These are phyloP conservation scores for Colletotrichum karsti DNA, from an alignment of 2,329 filamentous ascomycete species.

Conservation along the genomic window DNA sequence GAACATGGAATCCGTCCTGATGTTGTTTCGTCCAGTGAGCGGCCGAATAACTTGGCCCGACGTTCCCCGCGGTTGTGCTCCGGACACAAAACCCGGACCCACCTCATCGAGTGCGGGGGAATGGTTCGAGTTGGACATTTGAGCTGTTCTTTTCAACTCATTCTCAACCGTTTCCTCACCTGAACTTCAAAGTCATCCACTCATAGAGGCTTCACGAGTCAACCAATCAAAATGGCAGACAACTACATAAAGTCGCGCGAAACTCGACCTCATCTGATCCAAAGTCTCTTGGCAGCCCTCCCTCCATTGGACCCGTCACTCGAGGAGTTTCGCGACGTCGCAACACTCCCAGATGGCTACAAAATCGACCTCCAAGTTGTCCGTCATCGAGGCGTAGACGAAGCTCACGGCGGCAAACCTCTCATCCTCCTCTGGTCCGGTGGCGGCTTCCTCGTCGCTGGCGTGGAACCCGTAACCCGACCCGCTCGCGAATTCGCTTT, in stretches of 20 bases:
- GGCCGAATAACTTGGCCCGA: background rate
- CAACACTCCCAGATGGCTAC: conserved; percentile 15
- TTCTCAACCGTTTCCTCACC: background rate
- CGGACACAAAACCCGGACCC: background rate
- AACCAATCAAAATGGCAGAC: background rate
- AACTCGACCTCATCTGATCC: background rate
- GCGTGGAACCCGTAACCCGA: conserved; percentile 12
- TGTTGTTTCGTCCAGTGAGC: background rate
- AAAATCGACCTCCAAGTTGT: conserved; percentile 15
- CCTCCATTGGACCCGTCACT: conserved; percentile 9
- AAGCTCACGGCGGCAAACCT: background rate
- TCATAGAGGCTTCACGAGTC: background rate
- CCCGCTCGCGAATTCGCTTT: conserved; percentile 28
- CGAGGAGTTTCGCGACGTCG: conserved; percentile 17
- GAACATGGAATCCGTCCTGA: background rate
- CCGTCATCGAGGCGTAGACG: background rate
- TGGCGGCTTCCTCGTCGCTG: conserved; percentile 18
- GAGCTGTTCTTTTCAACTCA: background rate
- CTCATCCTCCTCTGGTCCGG: background rate
- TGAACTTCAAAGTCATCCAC: background rate
- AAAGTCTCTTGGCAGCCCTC: conserved; percentile 14
- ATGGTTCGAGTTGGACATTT: background rate
- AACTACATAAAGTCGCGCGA: conserved; percentile 8
- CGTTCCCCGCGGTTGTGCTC: background rate
- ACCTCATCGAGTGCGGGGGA: background rate